Evolutionary conservation across 768 basidiomycete genomes (phyloP), one percentile per base, ranked within the genome.

Genomic region (Boletus sensibilis): DNA sequence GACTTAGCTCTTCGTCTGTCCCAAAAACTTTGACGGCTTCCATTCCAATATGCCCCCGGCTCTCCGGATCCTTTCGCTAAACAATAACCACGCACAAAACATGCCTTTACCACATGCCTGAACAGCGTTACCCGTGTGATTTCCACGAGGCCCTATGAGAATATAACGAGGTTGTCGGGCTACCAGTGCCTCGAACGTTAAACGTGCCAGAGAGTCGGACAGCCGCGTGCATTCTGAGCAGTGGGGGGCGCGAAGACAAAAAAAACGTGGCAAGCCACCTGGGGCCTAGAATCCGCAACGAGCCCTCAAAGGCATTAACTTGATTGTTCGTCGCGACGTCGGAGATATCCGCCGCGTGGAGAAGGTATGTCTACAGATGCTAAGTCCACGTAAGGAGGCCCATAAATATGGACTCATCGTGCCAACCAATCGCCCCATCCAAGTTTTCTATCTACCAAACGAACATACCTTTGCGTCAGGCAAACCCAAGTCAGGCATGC

Each of bases 351-450:
- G 57, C 44, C 53, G 39, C 56, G 55, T 50, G 63, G 49, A 66
- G 56, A 57, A 40, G 42, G 64, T 53, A 49, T 47, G 65, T 38
- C 48, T 40, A 50, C 52, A 31, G 42, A 29, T 35, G 7, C 29
- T 18, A 37, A n/a, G 18, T 27, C 52, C 37, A 27, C 37, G 44
- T 44, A 53, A 59, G 35, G 13, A 43, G 37, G n/a, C 55, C 50
- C 65, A 66, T 70, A 70, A 68, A 70, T 68, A 64, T 50, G 55
- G 52, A 56, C 42, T 37, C 48, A 29, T 35, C 51, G 20, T 33
- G 25, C 18, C 44, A 23, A 46, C 46, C 23, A 33, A 65, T 52
- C 55, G 43, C 56, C 48, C 49, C 60, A 53, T 53, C 43, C 55
- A 57, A 50, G 13, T 33, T 41, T 49, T 40, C 45, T 34, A 57